Conservation (phyloP, 148 eudicot genomes). For the Simmondsia chinensis region DNA sequence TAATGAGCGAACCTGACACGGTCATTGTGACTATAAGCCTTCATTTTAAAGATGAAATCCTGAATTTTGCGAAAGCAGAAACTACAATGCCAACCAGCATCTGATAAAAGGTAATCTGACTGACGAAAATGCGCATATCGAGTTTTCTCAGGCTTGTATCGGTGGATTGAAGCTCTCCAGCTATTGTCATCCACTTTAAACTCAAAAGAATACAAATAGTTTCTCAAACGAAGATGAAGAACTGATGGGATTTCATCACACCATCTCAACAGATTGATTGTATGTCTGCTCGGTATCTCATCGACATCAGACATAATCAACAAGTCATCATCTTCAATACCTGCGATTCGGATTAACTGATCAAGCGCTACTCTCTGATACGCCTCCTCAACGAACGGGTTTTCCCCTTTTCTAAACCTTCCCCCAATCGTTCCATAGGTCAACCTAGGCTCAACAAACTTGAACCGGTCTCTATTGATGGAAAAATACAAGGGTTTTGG, state of each 20-base stretch:
- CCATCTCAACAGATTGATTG: constrained; percentile 18
- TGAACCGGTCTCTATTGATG: constrained; percentile 9
- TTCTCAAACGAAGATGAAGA: constrained; percentile 14
- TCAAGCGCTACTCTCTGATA: constrained; percentile 25
- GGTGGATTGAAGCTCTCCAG: constrained; percentile 25
- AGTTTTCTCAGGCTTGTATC: constrained; percentile 18
- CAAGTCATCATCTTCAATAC: constrained; percentile 27
- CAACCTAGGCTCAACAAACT: constrained; percentile 14
- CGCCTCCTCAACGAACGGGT: constrained; percentile 28
- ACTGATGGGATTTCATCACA: constrained; percentile 15
- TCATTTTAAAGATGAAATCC: constrained; percentile 25
- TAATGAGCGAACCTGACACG: constrained; percentile 18
- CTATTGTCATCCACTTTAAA: constrained; percentile 16
- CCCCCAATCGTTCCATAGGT: constrained; percentile 21
- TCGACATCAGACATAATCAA: constrained; percentile 21
- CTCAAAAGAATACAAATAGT: constrained; percentile 23
- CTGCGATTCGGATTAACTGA: constrained; percentile 18
- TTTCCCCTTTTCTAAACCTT: constrained; percentile 15
- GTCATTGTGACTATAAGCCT: constrained; percentile 24
- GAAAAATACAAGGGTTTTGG: constrained; percentile 16
- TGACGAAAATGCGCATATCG: constrained; percentile 18
- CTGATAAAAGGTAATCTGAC: constrained; percentile 13
- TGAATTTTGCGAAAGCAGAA: constrained; percentile 16
- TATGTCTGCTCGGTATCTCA: constrained; percentile 21
- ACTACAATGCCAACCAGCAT: constrained; percentile 26